These are phyloP conservation scores for Gossypium lobatum DNA, from an alignment of 441 rosid genomes.

Conservation along the genomic window DNA sequence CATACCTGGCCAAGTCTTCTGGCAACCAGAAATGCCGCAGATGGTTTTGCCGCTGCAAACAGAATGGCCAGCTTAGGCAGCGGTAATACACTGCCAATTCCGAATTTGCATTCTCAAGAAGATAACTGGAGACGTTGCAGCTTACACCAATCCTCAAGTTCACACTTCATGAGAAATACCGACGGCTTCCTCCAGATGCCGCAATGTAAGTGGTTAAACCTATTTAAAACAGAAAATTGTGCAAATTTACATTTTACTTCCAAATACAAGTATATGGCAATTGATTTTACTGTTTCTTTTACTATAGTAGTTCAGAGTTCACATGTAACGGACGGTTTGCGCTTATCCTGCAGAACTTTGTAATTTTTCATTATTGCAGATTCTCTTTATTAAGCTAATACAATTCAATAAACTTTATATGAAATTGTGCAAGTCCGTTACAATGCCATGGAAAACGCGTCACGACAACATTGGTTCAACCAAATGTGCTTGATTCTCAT, in stretches of 20 bases:
- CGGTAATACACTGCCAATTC: conserved; percentile 19
- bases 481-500: not conserved
- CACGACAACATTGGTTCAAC: not conserved
- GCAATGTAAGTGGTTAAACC: conserved; percentile 34
- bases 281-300: not conserved
- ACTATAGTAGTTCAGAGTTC: not conserved
- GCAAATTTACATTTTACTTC: not conserved
- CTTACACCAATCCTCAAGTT: conserved; percentile 25
- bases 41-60: conserved; percentile 23
- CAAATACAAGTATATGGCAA: not conserved
- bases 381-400: not conserved
- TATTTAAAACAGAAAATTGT: not conserved
- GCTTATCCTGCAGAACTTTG: not conserved
- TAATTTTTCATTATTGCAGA: not conserved
- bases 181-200: conserved; percentile 25
- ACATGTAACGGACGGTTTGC: not conserved
- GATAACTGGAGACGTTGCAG: conserved; percentile 20
- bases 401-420: not conserved
- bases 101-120: conserved; percentile 30
- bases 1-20: conserved; percentile 24
- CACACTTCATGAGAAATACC: conserved; percentile 20
- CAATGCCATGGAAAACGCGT: not conserved
- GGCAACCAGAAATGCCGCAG: conserved; percentile 25
- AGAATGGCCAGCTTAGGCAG: conserved; percentile 18
- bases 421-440: not conserved